Base-by-base conservation (phyloP, 2,329 filamentous ascomycete species). In the Colletotrichum musicola region DNA sequence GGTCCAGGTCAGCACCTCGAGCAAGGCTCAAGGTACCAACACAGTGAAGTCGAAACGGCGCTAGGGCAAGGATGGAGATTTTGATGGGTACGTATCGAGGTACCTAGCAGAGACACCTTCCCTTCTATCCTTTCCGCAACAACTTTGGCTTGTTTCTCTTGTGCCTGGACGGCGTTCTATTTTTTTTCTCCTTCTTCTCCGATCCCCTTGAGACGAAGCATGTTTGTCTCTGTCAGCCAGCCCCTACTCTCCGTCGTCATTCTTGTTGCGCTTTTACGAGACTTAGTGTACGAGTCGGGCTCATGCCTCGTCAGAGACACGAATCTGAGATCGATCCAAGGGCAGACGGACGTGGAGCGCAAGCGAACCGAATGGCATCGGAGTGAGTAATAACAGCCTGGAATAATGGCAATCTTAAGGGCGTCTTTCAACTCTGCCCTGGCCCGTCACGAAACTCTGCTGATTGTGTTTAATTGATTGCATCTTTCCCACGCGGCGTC, bases 31-130 rank as follows among this genome's bases (percentile, higher is more conserved):
- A 64, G 27, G 61, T 64, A 68, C 54, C 61, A 49, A 44, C 62
- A 59, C 61, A 64, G 54, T 42, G 50, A 61, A 58, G 64, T 59
- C 65, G 61, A 64, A 58, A 68, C 54, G 54, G 47, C 65, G 61
- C 65, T 68, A 64, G 38, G 38, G 46, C 64, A 54, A 51, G 27
- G 53, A 68, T 64, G 54, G 64, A 58, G 64, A 67, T 63, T 53
- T 53, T 40, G 64, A 64, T 46, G 60, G 53, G n/a, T 63, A 40
- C 35, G 3, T 50, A 25, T 14, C 18, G 30, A 35, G 30, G 30
- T 35, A 35, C 30, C 30, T 35, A 10, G 30, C 7, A 35, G 30
- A 35, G 30, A 35, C 30, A 35, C 30, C 30, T 35, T 35, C 30
- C 30, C 30, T 35, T 35, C 30, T 35, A 35, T 35, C 30, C 30